Conservation (phyloP, 148 eudicot species). For the Heliamphora exappendiculata region DNA sequence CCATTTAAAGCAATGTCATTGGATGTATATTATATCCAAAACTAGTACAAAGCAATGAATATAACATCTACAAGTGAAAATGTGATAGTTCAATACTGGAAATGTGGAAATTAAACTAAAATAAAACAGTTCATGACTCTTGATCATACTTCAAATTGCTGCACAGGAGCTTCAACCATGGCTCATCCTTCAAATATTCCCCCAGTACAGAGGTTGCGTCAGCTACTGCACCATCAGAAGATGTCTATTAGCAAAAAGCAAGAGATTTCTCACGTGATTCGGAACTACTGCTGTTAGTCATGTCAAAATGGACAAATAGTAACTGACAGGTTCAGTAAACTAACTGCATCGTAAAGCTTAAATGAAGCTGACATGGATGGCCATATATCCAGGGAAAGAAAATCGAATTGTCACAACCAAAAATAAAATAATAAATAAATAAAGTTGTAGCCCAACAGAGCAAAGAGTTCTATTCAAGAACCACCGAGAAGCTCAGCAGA, state of each 20-base stretch:
- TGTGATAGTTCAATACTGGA: not conserved
- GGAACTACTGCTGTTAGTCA: not conserved
- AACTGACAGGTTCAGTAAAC: not conserved
- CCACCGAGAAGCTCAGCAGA: not conserved
- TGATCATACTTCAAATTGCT: conserved; percentile 54
- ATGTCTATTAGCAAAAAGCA: not conserved
- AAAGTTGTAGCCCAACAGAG: not conserved
- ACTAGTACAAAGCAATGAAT: not conserved
- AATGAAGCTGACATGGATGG: not conserved
- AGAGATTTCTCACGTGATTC: not conserved
- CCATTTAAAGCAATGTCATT: not conserved
- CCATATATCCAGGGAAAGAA: not conserved
- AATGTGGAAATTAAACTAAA: not conserved
- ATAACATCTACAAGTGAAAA: not conserved
- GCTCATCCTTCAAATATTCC: conserved; percentile 85
- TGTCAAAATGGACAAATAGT: not conserved
- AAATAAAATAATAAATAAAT: too few relatives aligned
- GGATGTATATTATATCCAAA: not conserved
- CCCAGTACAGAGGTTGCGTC: conserved; percentile 69
- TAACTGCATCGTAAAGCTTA: not conserved
- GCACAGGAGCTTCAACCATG: conserved; percentile 85
- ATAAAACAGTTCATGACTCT: not conserved
- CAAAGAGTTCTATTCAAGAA: not conserved
- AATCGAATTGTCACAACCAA: not conserved
- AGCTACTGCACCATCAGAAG: conserved; percentile 40